Evolutionary conservation across 2,329 filamentous ascomycete genomes (phyloP), one percentile per base, ranked within the genome.

Genomic region (Cladosporium sp.): DNA sequence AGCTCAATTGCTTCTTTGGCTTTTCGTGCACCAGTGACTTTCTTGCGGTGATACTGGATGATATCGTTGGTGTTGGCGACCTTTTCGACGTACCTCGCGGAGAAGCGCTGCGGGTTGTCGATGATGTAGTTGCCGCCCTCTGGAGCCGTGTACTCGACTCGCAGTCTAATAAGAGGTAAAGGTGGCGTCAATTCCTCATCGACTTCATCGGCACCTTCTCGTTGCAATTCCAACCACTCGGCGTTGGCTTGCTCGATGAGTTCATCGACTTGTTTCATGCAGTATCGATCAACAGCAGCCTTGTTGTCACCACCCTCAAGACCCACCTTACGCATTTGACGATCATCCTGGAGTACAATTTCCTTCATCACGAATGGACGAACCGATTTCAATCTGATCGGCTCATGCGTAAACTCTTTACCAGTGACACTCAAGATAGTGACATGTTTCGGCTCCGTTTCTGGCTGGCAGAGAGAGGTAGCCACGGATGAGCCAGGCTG

Each of bases 401-500:
- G 88, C 62, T 96, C 88, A 12, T 86, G 82, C 47, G 85, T 84
- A 73, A 96, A 96, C 11, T 92, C 84, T 60, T 86, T 89, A 8
- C 92, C 93, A 0, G 87, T 94, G 55, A 99, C 79, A 65, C 82
- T 94, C 51, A 97, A 72, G 19, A 99, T 88, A 1, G 92, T 87
- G 6, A 97, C 90, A 59, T 97, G 89, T 71, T 99, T 99, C 7
- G 90, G 80, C 1, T 92, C 90, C 0, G 94, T 90, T 75, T 99
- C 94, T 28, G 92, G 92, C 0, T 89, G 88, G 8, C 94, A 87
- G 0, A 99, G 79, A 0, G 94, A 97, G 1, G 94, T 99, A 0
- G 93, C 94, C 0, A 99, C 88, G 0, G 94, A 97, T 0, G 94
- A 99, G 0, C 94, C 94, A 0, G 94, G 94, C 69, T 99, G 94